Evolutionary conservation across 108 stramenopile genomes (phyloP).

Genomic region (Cylindrotheca closterium): DNA sequence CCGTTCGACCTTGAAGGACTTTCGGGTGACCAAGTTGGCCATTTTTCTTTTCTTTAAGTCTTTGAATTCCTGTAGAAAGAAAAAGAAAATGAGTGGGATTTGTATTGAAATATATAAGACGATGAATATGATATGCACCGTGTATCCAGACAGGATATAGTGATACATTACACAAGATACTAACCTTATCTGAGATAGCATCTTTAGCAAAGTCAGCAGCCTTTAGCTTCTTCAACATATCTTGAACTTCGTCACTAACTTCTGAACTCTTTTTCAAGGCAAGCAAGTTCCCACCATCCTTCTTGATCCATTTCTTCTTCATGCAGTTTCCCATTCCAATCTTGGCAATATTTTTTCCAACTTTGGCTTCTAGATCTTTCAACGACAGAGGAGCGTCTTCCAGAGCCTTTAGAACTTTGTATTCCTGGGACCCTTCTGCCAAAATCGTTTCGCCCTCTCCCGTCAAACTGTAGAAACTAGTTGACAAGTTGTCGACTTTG

Average conservation of each 20-base stretch:
- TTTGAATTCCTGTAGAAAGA: conserved; percentile 25
- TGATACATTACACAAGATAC: conserved; percentile 7
- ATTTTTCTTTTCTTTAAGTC: conserved; percentile 69
- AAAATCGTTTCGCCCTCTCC: conserved; percentile 74
- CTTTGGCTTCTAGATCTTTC: conserved; percentile 59
- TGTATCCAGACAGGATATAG: conserved; percentile 14
- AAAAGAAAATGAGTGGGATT: background rate
- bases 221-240: conserved; percentile 39
- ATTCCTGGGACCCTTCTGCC: conserved; percentile 85
- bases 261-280: conserved; percentile 36
- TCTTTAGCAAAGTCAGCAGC: conserved; percentile 43
- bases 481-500: conserved; percentile 43
- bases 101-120: conserved; percentile 12
- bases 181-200: conserved; percentile 53
- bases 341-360: conserved; percentile 86
- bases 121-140: conserved; percentile 32
- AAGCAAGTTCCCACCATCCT: conserved; percentile 75
- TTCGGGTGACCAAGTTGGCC: conserved; percentile 74
- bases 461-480: conserved; percentile 68
- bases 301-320: conserved; percentile 93
- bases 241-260: conserved; percentile 62
- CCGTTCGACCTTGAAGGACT: conserved; percentile 82
- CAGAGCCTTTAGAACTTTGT: conserved; percentile 69
- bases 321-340: conserved; percentile 94
- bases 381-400: conserved; percentile 53